Conservation (phyloP, 768 basidiomycete species). For the Suillus weaverae region DNA sequence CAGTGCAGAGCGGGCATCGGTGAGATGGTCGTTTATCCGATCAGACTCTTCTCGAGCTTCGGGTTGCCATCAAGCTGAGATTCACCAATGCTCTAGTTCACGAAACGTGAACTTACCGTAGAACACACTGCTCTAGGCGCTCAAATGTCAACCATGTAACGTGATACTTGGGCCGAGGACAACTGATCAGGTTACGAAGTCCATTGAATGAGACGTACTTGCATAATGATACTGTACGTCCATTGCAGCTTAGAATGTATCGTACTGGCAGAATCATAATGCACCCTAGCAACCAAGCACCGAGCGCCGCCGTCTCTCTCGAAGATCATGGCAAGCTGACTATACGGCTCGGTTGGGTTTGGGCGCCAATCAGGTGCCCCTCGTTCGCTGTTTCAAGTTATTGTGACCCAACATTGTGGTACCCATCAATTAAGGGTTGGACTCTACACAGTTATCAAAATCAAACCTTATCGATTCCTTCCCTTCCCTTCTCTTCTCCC, state of each 20-base stretch:
- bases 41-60: not conserved
- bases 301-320: not conserved
- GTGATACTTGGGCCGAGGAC: not conserved
- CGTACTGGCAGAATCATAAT: not conserved
- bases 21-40: not conserved
- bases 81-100: not conserved
- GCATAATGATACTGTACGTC: not conserved
- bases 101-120: not conserved
- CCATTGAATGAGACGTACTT: not conserved
- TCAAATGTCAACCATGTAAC: not conserved
- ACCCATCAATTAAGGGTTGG: constrained; percentile 1
- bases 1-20: not conserved
- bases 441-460: not conserved
- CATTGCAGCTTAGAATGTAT: not conserved
- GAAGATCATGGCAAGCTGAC: not conserved
- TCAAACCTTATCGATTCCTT: constrained; percentile 1
- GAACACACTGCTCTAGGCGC: not conserved
- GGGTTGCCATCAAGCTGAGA: not conserved
- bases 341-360: no score
- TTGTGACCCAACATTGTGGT: not conserved
- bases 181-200: not conserved
- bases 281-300: not conserved
- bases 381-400: not conserved
- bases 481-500: not conserved
- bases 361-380: constrained; percentile 1